Percentiles rank a stretch among this genome's conserved stretches.
Conservation (phyloP, 495 filamentous ascomycete species). For the Penicillium fimorum region DNA sequence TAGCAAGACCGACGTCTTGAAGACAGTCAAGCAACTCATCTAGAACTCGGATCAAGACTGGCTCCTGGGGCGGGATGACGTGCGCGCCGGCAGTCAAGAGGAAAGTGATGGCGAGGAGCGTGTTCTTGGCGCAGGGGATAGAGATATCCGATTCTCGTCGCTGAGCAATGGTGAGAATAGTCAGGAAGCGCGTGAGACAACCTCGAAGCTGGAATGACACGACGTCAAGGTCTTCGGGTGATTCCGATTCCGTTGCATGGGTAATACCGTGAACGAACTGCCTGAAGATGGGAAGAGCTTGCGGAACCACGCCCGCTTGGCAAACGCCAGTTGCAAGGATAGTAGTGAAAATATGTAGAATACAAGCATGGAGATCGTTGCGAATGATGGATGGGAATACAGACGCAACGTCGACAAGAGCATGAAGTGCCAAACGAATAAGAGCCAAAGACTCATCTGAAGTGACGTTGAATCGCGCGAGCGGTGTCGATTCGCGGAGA, state of each 20-base stretch:
- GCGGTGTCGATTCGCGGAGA: conserved; percentile 70
- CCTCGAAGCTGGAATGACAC: conserved; percentile 61
- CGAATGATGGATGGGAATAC: conserved; percentile 96
- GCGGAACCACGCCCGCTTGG: conserved; percentile 84
- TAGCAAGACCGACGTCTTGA: conserved; percentile 72
- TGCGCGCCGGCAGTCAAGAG: conserved; percentile 78
- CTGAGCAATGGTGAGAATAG: conserved; percentile 78
- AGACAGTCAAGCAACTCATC: conserved; percentile 82
- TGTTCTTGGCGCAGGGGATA: conserved; percentile 88
- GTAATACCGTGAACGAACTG: conserved; percentile 80
- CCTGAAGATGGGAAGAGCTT: conserved; percentile 86
- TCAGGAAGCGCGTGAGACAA: conserved; percentile 73
- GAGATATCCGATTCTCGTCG: conserved; percentile 77
- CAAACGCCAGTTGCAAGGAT: conserved; percentile 85
- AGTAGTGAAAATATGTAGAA: conserved; percentile 92
- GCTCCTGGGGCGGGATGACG: conserved; percentile 68
- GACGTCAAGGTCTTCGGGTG: conserved; percentile 31
- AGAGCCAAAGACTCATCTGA: conserved; percentile 78
- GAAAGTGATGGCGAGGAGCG: conserved; percentile 81
- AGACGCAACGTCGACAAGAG: conserved; percentile 88
- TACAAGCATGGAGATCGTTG: conserved; percentile 93
- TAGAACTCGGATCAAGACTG: conserved; percentile 64
- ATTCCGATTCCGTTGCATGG: conserved; percentile 40
- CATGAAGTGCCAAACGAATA: conserved; percentile 74
- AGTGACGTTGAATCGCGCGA: conserved; percentile 58